Evolutionary conservation across 1,139 yeast genomes (phyloP), one percentile per base, ranked within the genome.

Genomic region (Yamadazyma dushanensis): DNA sequence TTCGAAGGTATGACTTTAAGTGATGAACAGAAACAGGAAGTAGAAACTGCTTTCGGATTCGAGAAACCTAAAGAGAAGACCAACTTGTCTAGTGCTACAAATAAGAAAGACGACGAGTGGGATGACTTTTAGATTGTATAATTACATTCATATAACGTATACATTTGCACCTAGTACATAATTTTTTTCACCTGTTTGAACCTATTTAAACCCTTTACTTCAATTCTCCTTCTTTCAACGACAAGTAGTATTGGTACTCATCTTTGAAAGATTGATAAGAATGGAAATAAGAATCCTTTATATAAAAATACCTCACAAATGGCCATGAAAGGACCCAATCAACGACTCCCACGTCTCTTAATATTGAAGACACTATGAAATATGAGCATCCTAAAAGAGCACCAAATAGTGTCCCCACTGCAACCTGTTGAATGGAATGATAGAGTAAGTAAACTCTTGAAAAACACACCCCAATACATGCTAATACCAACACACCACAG

Each of bases 401-500:
- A 0, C 97, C 98, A 10, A 84, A 57, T 16, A 73, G 50, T 3
- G 75, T 64, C 0, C 98, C 98, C 8, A 83, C 85, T 9, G 73
- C 36, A 1, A 90, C 95, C 57, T 92, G 98, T 27, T 66, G 66
- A 19, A 64, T 41, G 16, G 87, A 75, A 57, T 92, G 98, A 57
- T 92, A 92, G 41, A 74, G 69, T 40, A 92, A 66, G 57, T 88
- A 83, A 14, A 86, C 83, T 37, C 98, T 68, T 4, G 96, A 86
- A 40, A 68, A 74, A 16, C 84, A 80, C 13, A 89, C 96, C 4
- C 73, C 51, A 1, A 58, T 35, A 7, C 82, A 63, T 8, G 72
- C 37, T 4, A 48, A 19, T 3, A 49, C 35, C 38, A 71, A 49
- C 9, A 53, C 38, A 3, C 41, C 23, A 18, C 54, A 46, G 2